Percentiles rank a stretch among this genome's conserved stretches.
phyloP scores from a whole-genome alignment of 192 early-diverging fungal species.

The Chytriomyces hyalinus region DNA sequence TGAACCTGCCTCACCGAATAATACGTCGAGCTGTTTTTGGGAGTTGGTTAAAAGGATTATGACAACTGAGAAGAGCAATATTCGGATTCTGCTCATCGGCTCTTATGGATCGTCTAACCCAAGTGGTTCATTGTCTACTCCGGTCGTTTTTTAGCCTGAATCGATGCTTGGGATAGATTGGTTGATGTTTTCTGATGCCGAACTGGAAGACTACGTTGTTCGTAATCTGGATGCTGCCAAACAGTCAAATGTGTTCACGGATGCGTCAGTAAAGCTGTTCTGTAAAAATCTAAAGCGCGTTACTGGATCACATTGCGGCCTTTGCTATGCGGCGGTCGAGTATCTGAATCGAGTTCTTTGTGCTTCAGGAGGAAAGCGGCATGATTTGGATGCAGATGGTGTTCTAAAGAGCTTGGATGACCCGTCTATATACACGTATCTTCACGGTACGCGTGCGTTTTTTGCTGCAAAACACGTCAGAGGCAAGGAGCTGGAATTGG shows the following conservation, averaged over 20 bases:
- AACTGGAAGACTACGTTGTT: background rate
- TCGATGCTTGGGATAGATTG: background rate
- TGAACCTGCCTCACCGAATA: background rate
- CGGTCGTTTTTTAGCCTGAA: background rate
- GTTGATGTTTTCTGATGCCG: background rate
- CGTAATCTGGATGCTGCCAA: background rate
- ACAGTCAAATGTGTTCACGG: background rate
- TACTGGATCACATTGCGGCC: constrained; percentile 3
- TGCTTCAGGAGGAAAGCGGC: background rate
- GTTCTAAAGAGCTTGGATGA: background rate
- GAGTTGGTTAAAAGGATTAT: background rate
- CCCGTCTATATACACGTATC: background rate
- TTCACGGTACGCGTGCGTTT: background rate
- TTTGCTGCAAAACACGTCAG: background rate
- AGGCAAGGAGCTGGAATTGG: background rate
- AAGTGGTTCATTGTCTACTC: background rate
- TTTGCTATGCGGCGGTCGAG: background rate
- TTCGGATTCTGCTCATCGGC: background rate
- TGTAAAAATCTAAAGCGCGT: background rate
- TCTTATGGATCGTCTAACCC: background rate
- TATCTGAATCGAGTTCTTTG: background rate
- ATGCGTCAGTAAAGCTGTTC: too few relatives aligned
- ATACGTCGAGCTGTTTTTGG: background rate
- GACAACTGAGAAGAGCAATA: background rate
- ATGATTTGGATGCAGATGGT: background rate